A percentile compares a stretch with the other conserved stretches of the same genome.
Evolutionary conservation across 768 basidiomycete genomes (phyloP).

Genomic region (Tephrocybe sp.): DNA sequence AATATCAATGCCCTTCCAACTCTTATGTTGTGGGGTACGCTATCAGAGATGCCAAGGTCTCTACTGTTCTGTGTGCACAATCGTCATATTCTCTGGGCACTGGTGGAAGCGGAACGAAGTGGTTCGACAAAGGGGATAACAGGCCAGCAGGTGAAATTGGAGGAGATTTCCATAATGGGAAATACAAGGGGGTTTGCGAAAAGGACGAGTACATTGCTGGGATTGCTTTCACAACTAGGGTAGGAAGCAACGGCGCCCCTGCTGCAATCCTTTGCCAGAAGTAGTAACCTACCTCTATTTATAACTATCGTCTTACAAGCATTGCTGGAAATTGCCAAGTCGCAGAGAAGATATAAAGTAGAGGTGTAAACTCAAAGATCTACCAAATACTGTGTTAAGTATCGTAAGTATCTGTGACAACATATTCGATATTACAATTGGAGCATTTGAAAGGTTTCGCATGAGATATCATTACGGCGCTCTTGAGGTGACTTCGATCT

Average conservation of each 20-base stretch:
- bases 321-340: not conserved
- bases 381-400: no score
- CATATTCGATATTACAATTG: no score
- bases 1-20: conserved; percentile 16
- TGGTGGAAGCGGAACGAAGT: conserved; percentile 9
- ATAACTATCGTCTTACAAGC: not conserved
- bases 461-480: no score
- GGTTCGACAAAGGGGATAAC: conserved; percentile 16
- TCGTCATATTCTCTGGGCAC: conserved; percentile 8
- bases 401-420: no score
- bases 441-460: no score
- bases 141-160: conserved; percentile 7
- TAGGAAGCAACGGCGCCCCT: conserved; percentile 11
- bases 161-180: conserved; percentile 13
- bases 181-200: conserved; percentile 13
- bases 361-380: no score
- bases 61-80: conserved; percentile 14
- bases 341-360: no score
- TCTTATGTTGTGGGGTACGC: conserved; percentile 16
- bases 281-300: not conserved
- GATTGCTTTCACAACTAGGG: conserved; percentile 16
- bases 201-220: conserved; percentile 15
- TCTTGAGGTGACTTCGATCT: no score
- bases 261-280: conserved; percentile 14
- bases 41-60: conserved; percentile 12